Percentiles rank a stretch among this genome's conserved stretches.
Evolutionary conservation across 2,329 filamentous ascomycete species (phyloP).

Genomic region (Talaromyces piceae): DNA sequence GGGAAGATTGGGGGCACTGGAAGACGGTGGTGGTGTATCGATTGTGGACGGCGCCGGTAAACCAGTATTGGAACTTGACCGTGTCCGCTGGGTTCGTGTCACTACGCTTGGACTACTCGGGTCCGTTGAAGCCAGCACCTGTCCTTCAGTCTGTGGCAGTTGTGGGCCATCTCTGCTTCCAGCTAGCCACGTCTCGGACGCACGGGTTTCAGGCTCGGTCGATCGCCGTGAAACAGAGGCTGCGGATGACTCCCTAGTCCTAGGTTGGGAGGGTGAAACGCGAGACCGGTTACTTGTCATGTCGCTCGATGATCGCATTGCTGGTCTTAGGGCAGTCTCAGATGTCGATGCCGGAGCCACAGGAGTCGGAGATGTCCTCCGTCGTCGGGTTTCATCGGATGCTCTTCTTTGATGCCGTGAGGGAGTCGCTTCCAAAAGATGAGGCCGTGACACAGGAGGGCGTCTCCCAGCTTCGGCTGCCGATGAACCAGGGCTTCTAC

Average conservation of each 20-base stretch:
- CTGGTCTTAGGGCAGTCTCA: constrained; percentile 26
- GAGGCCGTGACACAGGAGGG: constrained; percentile 25
- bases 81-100: constrained; percentile 12
- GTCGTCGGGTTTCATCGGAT: constrained; percentile 26
- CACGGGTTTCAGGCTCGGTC: constrained; percentile 25
- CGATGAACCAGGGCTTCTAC: constrained; percentile 14
- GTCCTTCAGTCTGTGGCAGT: constrained; percentile 17
- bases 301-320: constrained; percentile 29
- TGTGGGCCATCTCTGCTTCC: constrained; percentile 19
- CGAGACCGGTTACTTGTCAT: constrained; percentile 27
- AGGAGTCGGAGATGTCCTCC: constrained; percentile 28
- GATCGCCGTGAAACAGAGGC: constrained; percentile 23
- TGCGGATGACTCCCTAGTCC: constrained; percentile 19
- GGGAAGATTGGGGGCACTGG: constrained; percentile 15
- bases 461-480: constrained; percentile 17
- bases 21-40: background rate
- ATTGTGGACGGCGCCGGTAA: constrained; percentile 3
- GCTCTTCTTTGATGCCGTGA: constrained; percentile 27
- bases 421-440: constrained; percentile 25
- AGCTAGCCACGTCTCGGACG: constrained; percentile 19
- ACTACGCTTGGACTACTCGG: constrained; percentile 7
- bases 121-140: constrained; percentile 19
- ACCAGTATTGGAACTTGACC: constrained; percentile 3
- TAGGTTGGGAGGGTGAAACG: constrained; percentile 19
- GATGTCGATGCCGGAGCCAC: constrained; percentile 27